Evolutionary conservation across 225 moss, liverwort and hornwort genomes (phyloP).

Genomic region (Straminergon stramineum): DNA sequence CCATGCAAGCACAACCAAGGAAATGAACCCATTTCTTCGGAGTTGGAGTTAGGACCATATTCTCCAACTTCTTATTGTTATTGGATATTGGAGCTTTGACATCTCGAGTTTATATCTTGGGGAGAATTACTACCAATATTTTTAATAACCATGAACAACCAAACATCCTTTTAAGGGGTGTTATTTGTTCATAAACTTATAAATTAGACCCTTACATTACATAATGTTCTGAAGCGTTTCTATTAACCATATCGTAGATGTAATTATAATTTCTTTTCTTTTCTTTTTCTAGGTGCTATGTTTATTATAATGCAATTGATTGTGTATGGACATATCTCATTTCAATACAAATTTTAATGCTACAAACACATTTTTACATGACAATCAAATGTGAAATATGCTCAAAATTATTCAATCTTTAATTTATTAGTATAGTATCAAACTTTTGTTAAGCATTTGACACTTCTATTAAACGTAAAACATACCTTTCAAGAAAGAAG

Average conservation of each 20-base stretch:
- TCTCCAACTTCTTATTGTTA: neutral
- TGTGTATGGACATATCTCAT: rapidly evolving
- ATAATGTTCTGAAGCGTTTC: neutral
- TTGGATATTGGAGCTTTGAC: neutral
- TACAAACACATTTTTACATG: neutral
- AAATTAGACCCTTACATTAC: neutral
- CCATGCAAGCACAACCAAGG: neutral
- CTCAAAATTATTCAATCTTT: neutral
- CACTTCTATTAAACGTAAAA: neutral
- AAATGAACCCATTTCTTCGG: neutral
- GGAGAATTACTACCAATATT: neutral
- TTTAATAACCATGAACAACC: neutral
- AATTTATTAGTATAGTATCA: neutral
- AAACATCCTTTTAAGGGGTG: neutral
- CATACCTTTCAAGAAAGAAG: neutral
- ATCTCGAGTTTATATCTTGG: neutral
- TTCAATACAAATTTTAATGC: rapidly evolving
- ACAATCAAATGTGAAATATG: neutral
- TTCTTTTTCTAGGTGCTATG: too few relatives aligned
- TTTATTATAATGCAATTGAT: neutral
- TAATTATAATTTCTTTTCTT: neutral
- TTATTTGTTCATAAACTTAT: neutral
- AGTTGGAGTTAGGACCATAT: neutral
- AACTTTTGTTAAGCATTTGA: neutral
- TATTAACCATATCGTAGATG: neutral